Conservation (phyloP, 164 flowering plant genomes). For the Piper longum region DNA sequence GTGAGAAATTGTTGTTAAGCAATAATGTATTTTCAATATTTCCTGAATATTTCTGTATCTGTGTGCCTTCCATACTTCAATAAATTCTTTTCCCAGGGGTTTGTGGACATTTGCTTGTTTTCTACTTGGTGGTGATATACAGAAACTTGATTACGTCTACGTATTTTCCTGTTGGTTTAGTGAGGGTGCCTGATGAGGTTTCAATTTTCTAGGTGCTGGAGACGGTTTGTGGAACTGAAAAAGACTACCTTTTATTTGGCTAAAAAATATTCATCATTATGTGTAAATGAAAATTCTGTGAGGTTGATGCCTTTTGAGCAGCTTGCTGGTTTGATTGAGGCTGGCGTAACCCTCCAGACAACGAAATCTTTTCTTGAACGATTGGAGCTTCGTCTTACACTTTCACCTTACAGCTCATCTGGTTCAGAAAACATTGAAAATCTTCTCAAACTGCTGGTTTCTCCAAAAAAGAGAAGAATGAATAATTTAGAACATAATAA, state of each 20-base stretch:
- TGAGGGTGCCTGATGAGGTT: neutral
- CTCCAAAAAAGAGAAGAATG: conserved; percentile 41
- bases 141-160: too few species aligned
- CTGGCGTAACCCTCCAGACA: conserved; percentile 42
- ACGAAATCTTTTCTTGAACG: conserved; percentile 74
- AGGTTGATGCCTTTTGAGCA: conserved; percentile 86
- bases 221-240: conserved; percentile 35
- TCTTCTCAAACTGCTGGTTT: conserved; percentile 69
- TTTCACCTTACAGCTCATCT: conserved; percentile 22
- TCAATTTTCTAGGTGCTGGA: conserved; percentile 61
- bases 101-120: too few species aligned
- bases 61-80: too few species aligned
- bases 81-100: too few species aligned
- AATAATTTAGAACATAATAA: conserved; percentile 20
- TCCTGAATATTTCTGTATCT: too few species aligned
- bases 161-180: neutral
- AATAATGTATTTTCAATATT: neutral
- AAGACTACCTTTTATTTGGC: conserved; percentile 62
- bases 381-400: conserved; percentile 48
- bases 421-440: conserved; percentile 56
- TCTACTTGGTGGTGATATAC: too few species aligned
- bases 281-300: conserved; percentile 38
- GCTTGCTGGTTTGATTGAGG: conserved; percentile 67
- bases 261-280: conserved; percentile 40
- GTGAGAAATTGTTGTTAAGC: too few species aligned